phyloP scores from a whole-genome alignment of 495 filamentous ascomycete genomes.

The Neurospora sublineolata region DNA sequence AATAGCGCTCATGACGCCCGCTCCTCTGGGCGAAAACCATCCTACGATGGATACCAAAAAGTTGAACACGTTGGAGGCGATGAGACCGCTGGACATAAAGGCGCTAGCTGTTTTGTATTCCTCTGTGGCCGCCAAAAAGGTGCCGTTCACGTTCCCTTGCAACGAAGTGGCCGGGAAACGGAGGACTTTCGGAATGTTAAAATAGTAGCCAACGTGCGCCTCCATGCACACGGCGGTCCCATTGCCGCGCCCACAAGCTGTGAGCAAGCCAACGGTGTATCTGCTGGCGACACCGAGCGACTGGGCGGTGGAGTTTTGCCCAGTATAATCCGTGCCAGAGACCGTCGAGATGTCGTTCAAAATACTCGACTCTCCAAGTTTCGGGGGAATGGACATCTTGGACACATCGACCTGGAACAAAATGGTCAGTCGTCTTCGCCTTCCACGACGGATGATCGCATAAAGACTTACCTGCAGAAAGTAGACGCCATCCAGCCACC shows the following conservation, averaged over 20 bases:
- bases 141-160: constrained; percentile 4
- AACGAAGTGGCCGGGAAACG: constrained; percentile 18
- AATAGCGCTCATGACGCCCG: constrained; percentile 12
- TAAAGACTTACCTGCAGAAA: constrained; percentile 21
- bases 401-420: constrained; percentile 18
- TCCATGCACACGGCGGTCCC: constrained; percentile 15
- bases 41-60: constrained; percentile 13
- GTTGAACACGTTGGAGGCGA: constrained; percentile 16
- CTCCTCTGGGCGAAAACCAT: constrained; percentile 9
- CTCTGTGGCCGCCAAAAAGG: constrained; percentile 12
- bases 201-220: constrained; percentile 20
- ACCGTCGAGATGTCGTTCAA: constrained; percentile 20
- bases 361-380: constrained; percentile 20
- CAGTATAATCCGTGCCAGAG: constrained; percentile 22
- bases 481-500: constrained; percentile 8
- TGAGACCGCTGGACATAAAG: constrained; percentile 21
- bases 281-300: constrained; percentile 20
- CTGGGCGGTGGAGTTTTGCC: constrained; percentile 14
- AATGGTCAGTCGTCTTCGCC: background rate
- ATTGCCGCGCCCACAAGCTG: constrained; percentile 19
- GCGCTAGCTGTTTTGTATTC: constrained; percentile 14
- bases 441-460: background rate
- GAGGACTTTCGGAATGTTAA: constrained; percentile 23
- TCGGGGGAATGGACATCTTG: constrained; percentile 16
- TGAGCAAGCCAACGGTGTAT: constrained; percentile 24